A percentile compares a stretch with the other conserved stretches of the same genome.
These are phyloP conservation scores for Acaromyces ingoldii DNA, from an alignment of 1,284 basidiomycete genomes.

Conservation along the genomic window DNA sequence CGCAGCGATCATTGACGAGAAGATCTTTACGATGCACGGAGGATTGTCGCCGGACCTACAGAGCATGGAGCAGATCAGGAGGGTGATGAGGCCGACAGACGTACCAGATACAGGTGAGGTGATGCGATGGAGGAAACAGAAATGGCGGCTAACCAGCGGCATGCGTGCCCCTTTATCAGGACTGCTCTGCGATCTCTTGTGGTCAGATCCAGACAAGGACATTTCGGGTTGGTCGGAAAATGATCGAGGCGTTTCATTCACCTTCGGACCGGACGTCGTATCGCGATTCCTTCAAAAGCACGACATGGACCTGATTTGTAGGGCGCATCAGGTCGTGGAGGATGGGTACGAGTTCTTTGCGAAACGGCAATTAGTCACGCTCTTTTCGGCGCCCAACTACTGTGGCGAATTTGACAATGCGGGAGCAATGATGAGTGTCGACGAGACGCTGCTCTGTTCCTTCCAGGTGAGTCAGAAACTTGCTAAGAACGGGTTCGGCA, in stretches of 20 bases:
- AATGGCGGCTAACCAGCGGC: too few species aligned
- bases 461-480: conserved; percentile 69
- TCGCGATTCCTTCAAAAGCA: conserved; percentile 95
- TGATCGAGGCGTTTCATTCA: conserved; percentile 94
- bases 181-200: conserved; percentile 89
- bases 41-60: conserved; percentile 92
- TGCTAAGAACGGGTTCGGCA: not conserved
- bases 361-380: conserved; percentile 90
- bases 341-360: conserved; percentile 99
- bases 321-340: conserved; percentile 98
- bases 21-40: conserved; percentile 85
- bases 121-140: too few species aligned
- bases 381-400: conserved; percentile 89
- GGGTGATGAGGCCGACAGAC: conserved; percentile 98
- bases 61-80: conserved; percentile 95
- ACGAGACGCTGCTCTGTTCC: conserved; percentile 93
- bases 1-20: conserved; percentile 93
- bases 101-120: conserved; percentile 89
- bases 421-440: conserved; percentile 99
- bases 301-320: conserved; percentile 98
- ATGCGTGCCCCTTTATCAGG: conserved; percentile 54
- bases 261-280: conserved; percentile 97
- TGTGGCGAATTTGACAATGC: conserved; percentile 61
- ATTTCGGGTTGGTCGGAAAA: conserved; percentile 99
- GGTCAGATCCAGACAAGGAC: conserved; percentile 99